Percentiles rank a stretch among this genome's conserved stretches.
phyloP scores from a whole-genome alignment of 2,329 filamentous ascomycete genomes.

The Parafenestella ontariensis region DNA sequence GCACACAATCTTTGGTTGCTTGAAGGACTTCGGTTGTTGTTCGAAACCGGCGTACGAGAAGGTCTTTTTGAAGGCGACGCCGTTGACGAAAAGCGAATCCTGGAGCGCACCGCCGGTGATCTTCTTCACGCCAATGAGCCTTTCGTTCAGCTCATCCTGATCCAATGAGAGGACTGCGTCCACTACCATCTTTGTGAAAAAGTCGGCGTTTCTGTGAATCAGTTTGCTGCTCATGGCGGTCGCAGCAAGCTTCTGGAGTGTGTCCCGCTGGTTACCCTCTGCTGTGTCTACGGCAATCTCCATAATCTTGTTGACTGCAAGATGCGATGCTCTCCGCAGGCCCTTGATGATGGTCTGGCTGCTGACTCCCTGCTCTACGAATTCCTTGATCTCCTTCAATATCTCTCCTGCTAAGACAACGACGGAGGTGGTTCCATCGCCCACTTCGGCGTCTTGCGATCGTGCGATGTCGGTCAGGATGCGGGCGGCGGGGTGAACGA shows the following conservation, averaged over 20 bases:
- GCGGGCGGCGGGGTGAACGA: constrained; percentile 94
- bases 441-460: constrained; percentile 98
- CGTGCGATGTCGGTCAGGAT: constrained; percentile 98
- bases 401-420: constrained; percentile 98
- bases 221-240: constrained; percentile 99
- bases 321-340: constrained; percentile 80
- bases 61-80: constrained; percentile 99
- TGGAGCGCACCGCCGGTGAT: constrained; percentile 95
- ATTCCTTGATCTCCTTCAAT: constrained; percentile 93
- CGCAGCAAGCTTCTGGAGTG: constrained; percentile 84
- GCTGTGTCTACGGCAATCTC: constrained; percentile 90
- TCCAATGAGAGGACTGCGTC: constrained; percentile 94
- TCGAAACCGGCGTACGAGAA: constrained; percentile 99
- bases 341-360: constrained; percentile 98
- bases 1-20: constrained; percentile 94
- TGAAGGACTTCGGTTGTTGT: constrained; percentile 96
- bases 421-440: constrained; percentile 96
- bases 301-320: constrained; percentile 99
- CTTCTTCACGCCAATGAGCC: constrained; percentile 97
- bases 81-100: constrained; percentile 95
- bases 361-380: constrained; percentile 96
- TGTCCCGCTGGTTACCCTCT: constrained; percentile 85
- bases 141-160: constrained; percentile 96
- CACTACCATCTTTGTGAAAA: constrained; percentile 99
- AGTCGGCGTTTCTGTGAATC: constrained; percentile 94